phyloP scores from a whole-genome alignment of 345 rosid species.

The Linum usitatissimum region DNA sequence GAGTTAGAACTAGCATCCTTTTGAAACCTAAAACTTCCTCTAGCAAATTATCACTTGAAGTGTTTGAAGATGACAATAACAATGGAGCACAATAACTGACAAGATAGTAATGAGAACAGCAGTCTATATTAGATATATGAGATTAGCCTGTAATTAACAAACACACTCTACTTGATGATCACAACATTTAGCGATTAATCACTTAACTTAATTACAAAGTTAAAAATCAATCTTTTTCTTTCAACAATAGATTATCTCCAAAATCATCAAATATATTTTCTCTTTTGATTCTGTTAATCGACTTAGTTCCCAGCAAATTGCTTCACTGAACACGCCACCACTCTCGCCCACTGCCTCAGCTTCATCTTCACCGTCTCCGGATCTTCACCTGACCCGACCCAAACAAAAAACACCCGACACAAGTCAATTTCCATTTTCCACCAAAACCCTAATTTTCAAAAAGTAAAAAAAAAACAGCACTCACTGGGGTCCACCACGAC shows the following conservation, averaged over 20 bases:
- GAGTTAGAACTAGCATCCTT: too few relatives aligned
- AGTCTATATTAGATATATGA: not conserved
- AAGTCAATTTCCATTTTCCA: not conserved
- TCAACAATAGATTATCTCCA: not conserved
- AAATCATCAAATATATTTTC: too few relatives aligned
- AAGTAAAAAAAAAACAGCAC: not conserved
- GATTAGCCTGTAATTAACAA: not conserved
- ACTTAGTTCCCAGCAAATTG: constrained; percentile 36
- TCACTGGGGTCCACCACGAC: constrained; percentile 56
- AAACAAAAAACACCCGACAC: not conserved
- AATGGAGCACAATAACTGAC: too few relatives aligned
- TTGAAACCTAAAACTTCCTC: not conserved
- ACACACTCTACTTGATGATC: not conserved
- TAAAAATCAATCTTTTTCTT: too few relatives aligned
- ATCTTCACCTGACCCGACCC: constrained; percentile 42
- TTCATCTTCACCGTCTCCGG: constrained; percentile 59
- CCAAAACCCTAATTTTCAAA: not conserved
- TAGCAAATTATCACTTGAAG: too few relatives aligned
- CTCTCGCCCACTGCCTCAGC: constrained; percentile 80
- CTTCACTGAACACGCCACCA: constrained; percentile 69
- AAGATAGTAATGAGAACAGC: too few relatives aligned
- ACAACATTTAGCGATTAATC: not conserved
- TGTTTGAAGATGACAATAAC: too few relatives aligned
- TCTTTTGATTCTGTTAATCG: not conserved
- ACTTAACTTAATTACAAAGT: too few relatives aligned